Evolutionary conservation across 73 alveolate species (phyloP).

Genomic region (Effrenium voratum): DNA sequence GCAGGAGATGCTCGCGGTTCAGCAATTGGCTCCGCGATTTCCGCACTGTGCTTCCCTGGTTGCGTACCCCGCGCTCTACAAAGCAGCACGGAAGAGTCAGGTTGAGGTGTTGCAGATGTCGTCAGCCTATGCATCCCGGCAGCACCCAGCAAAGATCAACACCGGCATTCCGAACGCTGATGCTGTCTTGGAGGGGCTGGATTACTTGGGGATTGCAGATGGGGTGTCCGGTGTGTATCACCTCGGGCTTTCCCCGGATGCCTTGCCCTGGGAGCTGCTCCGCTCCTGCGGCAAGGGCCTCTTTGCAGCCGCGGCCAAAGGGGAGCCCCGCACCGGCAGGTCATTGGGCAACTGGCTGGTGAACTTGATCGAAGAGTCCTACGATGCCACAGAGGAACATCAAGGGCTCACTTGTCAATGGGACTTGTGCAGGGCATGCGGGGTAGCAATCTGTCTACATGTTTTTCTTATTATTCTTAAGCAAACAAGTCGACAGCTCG

Average conservation of each 20-base stretch:
- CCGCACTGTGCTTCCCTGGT: constrained; percentile 18
- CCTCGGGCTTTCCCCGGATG: constrained; percentile 80
- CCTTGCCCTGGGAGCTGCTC: constrained; percentile 86
- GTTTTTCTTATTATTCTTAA: too few relatives aligned
- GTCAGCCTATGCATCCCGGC: constrained; percentile 52
- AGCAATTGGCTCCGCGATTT: neutral
- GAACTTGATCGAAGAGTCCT: constrained; percentile 59
- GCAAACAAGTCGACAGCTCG: too few relatives aligned
- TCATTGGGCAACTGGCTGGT: constrained; percentile 10
- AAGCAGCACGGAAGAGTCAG: neutral
- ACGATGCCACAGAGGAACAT: constrained; percentile 46
- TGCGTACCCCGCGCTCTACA: constrained; percentile 6
- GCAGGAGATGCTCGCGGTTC: neutral
- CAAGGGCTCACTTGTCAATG: too few relatives aligned
- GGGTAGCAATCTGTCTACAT: too few relatives aligned
- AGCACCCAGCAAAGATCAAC: constrained; percentile 77
- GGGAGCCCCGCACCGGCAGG: constrained; percentile 46
- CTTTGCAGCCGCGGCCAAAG: constrained; percentile 82
- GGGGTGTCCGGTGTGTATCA: constrained; percentile 81
- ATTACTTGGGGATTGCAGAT: constrained; percentile 84
- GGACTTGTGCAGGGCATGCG: too few relatives aligned
- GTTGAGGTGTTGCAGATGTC: constrained; percentile 11
- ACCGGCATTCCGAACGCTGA: constrained; percentile 85
- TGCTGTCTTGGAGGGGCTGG: constrained; percentile 75
- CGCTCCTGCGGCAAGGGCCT: constrained; percentile 77